Evolutionary conservation across 2,329 filamentous ascomycete genomes (phyloP).

Genomic region (Claviceps fusiformis): DNA sequence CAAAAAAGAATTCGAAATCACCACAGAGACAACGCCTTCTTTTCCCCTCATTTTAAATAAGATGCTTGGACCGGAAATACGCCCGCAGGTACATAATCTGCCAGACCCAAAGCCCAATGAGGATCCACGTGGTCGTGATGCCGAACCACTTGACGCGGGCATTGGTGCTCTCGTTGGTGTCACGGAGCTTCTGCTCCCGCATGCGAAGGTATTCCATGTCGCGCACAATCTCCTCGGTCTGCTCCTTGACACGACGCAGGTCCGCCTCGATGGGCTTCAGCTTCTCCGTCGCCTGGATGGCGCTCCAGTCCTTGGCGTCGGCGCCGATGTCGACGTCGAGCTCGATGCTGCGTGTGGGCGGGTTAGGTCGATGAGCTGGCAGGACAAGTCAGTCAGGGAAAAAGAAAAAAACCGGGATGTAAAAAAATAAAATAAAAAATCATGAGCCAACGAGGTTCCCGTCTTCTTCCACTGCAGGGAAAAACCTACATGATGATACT

Average conservation of each 20-base stretch:
- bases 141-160: conserved; percentile 98
- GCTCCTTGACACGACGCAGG: conserved; percentile 81
- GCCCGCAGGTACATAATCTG: conserved; percentile 95
- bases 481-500: conserved; percentile 43
- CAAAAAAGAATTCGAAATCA: neutral
- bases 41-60: conserved; percentile 17
- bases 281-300: conserved; percentile 92
- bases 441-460: too few relatives aligned
- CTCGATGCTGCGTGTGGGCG: conserved; percentile 60
- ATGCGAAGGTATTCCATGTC: conserved; percentile 93
- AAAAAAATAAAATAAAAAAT: neutral
- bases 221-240: conserved; percentile 71
- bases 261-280: conserved; percentile 95
- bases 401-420: neutral
- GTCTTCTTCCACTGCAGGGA: neutral
- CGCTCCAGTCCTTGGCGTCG: conserved; percentile 95
- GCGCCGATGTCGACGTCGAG: conserved; percentile 93
- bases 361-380: conserved; percentile 24
- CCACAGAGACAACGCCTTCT: conserved; percentile 5
- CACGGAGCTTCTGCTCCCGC: conserved; percentile 87
- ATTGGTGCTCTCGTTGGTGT: conserved; percentile 99
- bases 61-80: conserved; percentile 63
- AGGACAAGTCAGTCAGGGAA: conserved; percentile 3
- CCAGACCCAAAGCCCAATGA: conserved; percentile 83
- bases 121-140: conserved; percentile 79